Percentiles rank a stretch among this genome's conserved stretches.
Conservation (phyloP, 1,139 yeast species). For the Eremothecium sinecaudum region DNA sequence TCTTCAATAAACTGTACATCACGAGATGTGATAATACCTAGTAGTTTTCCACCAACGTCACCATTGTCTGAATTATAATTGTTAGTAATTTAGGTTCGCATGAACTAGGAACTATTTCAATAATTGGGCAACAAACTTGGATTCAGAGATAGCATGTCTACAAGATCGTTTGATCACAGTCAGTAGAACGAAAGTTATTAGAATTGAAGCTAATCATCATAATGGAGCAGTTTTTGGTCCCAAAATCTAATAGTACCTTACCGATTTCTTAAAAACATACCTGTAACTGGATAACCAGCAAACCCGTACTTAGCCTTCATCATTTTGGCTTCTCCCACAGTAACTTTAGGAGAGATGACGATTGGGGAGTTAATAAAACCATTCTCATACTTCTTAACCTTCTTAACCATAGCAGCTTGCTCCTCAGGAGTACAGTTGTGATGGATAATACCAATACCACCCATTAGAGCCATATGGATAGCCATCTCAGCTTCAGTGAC, state of each 20-base stretch:
- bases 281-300: conserved; percentile 98
- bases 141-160: conserved; percentile 39
- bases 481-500: conserved; percentile 98
- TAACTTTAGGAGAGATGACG: conserved; percentile 62
- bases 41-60: conserved; percentile 73
- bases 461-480: conserved; percentile 93
- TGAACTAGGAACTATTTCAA: conserved; percentile 1
- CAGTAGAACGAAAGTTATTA: conserved; percentile 99
- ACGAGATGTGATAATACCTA: conserved; percentile 94
- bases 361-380: conserved; percentile 95
- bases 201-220: conserved; percentile 53
- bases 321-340: conserved; percentile 72
- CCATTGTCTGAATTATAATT: conserved; percentile 56
- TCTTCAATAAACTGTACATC: conserved; percentile 93
- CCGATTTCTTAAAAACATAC: conserved; percentile 48
- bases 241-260: conserved; percentile 9
- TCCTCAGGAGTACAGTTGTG: conserved; percentile 95
- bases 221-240: too few species aligned
- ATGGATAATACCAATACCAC: conserved; percentile 98
- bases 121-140: conserved; percentile 7
- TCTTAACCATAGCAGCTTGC: conserved; percentile 96
- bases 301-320: conserved; percentile 74
- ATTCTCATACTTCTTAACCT: conserved; percentile 93
- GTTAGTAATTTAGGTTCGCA: conserved; percentile 2
- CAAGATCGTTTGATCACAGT: conserved; percentile 94